Evolutionary conservation across 208 protist species (phyloP).

Genomic region (Trypanosoma vivax): DNA sequence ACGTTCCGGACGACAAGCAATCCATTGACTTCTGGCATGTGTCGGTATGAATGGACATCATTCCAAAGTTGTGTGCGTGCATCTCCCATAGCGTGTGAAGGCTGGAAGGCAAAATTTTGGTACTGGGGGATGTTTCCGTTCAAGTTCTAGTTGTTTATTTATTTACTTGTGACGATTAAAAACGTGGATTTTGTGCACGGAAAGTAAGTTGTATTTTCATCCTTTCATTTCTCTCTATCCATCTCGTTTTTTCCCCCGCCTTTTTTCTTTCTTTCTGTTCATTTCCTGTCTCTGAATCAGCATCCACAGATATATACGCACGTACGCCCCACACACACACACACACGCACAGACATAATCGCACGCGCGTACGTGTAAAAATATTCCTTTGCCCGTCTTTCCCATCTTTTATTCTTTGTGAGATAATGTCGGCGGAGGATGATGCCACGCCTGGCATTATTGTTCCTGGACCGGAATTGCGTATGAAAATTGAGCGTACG

Average conservation of each 20-base stretch:
- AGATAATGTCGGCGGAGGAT: conserved; percentile 30
- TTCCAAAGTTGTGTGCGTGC: too few relatives aligned
- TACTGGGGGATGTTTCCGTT: too few relatives aligned
- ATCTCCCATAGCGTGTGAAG: too few relatives aligned
- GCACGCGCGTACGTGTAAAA: too few relatives aligned
- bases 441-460: conserved; percentile 62
- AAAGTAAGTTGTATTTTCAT: neutral
- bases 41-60: too few relatives aligned
- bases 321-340: too few relatives aligned
- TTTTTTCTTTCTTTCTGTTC: conserved; percentile 1
- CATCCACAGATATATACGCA: neutral
- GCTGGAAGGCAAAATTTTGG: too few relatives aligned
- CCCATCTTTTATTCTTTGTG: neutral
- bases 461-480: conserved; percentile 73
- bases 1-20: too few relatives aligned
- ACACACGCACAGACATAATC: too few relatives aligned
- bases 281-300: neutral
- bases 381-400: too few relatives aligned
- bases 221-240: neutral
- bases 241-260: neutral
- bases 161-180: neutral
- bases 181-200: neutral
- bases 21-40: too few relatives aligned
- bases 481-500: conserved; percentile 63
- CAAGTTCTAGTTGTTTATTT: too few relatives aligned